phyloP scores from a whole-genome alignment of 108 stramenopile species.

The Conticribra weissflogii region DNA sequence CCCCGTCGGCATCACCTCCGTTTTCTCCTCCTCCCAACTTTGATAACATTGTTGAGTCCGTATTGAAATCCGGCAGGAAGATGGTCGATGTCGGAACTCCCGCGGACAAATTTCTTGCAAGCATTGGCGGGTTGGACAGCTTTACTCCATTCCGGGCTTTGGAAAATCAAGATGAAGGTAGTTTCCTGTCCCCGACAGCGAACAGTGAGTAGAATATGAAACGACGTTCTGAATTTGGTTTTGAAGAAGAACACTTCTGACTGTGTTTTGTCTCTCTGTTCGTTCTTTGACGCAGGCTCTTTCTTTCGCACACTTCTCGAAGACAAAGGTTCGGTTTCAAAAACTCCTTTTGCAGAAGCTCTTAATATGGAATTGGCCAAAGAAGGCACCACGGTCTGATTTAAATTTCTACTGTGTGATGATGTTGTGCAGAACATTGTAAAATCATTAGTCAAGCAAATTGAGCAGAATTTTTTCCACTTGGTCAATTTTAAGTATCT shows the following conservation, averaged over 20 bases:
- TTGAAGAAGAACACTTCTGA: neutral
- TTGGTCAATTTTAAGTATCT: too few species aligned
- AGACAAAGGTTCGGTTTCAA: constrained; percentile 22
- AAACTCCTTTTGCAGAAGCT: constrained; percentile 2
- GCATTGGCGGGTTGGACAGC: constrained; percentile 31
- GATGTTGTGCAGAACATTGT: too few species aligned
- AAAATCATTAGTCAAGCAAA: too few species aligned
- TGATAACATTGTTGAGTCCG: constrained; percentile 20
- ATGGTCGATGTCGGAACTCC: constrained; percentile 26
- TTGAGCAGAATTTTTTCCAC: too few species aligned
- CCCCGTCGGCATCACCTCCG: constrained; percentile 16
- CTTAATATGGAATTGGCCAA: neutral
- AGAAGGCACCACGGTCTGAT: neutral
- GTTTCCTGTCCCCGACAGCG: constrained; percentile 34
- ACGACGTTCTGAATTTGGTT: neutral
- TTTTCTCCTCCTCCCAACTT: constrained; percentile 27
- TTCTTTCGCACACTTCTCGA: constrained; percentile 29
- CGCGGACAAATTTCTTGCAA: constrained; percentile 30
- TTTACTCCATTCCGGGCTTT: constrained; percentile 26
- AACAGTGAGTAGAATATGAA: constrained; percentile 25
- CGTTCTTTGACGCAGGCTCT: constrained; percentile 1
- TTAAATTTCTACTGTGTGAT: too few species aligned
- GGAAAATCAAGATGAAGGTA: constrained; percentile 7
- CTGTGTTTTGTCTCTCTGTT: neutral
- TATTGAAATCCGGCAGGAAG: constrained; percentile 9